Evolutionary conservation across 2,329 filamentous ascomycete genomes (phyloP).

Genomic region (Cladosporium velox): DNA sequence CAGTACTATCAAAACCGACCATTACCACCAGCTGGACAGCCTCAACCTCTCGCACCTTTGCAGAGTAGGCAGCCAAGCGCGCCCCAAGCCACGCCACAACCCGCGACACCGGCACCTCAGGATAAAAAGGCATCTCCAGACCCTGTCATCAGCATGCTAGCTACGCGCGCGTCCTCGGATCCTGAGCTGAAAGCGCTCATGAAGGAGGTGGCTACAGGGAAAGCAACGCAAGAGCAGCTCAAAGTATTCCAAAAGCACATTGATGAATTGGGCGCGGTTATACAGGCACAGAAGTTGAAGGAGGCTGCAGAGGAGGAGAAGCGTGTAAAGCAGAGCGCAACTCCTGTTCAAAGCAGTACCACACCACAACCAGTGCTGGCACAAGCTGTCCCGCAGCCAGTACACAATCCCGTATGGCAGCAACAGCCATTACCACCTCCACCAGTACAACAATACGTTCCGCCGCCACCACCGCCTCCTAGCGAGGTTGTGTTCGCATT

Average conservation of each 20-base stretch:
- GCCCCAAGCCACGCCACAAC: conserved; percentile 9
- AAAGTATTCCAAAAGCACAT: conserved; percentile 79
- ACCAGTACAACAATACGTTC: conserved; percentile 61
- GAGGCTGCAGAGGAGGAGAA: conserved; percentile 13
- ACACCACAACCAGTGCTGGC: conserved; percentile 18
- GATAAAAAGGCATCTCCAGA: conserved; percentile 50
- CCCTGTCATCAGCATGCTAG: conserved; percentile 78
- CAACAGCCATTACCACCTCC: conserved; percentile 24
- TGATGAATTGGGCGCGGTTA: conserved; percentile 62
- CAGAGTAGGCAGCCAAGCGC: conserved; percentile 19
- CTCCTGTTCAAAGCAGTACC: background rate
- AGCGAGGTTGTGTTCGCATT: conserved; percentile 65
- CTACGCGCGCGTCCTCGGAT: conserved; percentile 73
- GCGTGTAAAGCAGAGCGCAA: background rate
- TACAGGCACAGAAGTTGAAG: conserved; percentile 17
- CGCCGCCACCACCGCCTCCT: conserved; percentile 14
- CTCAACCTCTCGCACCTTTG: conserved; percentile 16
- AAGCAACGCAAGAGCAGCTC: conserved; percentile 70
- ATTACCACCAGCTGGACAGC: conserved; percentile 24
- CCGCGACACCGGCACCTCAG: conserved; percentile 23
- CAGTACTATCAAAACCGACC: conserved; percentile 28
- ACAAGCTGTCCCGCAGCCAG: conserved; percentile 27
- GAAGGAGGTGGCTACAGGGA: conserved; percentile 77
- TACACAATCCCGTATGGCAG: conserved; percentile 24
- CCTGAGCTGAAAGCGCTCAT: conserved; percentile 73